These are phyloP conservation scores for Gonapodya prolifera DNA, from an alignment of 192 early-diverging fungal species.

Conservation along the genomic window DNA sequence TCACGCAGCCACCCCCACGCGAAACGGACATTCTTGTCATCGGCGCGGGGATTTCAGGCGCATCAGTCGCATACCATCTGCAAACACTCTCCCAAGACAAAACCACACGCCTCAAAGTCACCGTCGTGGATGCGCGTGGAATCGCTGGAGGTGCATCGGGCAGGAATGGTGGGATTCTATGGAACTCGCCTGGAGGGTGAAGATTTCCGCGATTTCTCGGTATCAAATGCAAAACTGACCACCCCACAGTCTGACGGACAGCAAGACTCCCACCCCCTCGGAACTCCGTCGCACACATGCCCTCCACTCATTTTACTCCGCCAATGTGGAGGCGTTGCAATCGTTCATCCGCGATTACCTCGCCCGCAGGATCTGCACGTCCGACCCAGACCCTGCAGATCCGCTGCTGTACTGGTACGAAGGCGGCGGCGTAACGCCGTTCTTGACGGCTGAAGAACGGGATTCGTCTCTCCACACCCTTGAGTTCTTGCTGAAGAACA, in stretches of 20 bases:
- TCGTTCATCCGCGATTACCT: not conserved
- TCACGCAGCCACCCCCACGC: constrained; percentile 6
- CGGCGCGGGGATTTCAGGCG: constrained; percentile 29
- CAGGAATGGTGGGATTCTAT: constrained; percentile 35
- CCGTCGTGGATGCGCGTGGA: constrained; percentile 28
- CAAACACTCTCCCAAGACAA: constrained; percentile 11
- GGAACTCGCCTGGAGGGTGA: not conserved
- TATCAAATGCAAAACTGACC: not conserved
- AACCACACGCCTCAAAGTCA: constrained; percentile 17
- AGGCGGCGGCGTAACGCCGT: not conserved
- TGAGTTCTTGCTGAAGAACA: not conserved
- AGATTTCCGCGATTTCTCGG: not conserved
- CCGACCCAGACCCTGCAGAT: not conserved
- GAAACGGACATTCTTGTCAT: constrained; percentile 19
- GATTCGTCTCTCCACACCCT: not conserved
- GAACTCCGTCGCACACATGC: not conserved
- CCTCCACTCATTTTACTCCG: not conserved
- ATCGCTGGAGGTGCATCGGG: constrained; percentile 41
- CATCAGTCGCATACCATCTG: constrained; percentile 25
- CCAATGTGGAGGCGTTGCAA: not conserved
- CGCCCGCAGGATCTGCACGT: not conserved
- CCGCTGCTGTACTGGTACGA: not conserved
- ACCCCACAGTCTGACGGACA: not conserved
- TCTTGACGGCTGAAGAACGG: not conserved
- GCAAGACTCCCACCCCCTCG: not conserved